These are phyloP conservation scores for Penicillium antarcticum DNA, from an alignment of 495 filamentous ascomycete genomes.

Conservation along the genomic window DNA sequence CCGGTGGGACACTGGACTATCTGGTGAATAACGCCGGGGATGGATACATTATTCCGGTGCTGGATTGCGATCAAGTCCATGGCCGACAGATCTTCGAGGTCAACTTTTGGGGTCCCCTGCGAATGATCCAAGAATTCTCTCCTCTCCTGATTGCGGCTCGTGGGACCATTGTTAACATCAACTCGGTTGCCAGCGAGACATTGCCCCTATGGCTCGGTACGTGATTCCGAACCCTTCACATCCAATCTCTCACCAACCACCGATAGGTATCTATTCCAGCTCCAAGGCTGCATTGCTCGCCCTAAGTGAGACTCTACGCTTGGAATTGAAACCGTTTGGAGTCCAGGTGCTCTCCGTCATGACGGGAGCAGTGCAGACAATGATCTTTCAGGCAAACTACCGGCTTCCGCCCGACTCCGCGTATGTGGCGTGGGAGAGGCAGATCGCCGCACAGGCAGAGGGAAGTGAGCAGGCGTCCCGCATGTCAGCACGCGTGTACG, in stretches of 20 bases:
- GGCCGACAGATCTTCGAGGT: slow-evolving; percentile 46
- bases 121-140: slow-evolving; percentile 52
- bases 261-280: slow-evolving; percentile 40
- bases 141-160: slow-evolving; percentile 45
- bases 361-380: slow-evolving; percentile 8
- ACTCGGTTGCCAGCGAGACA: slow-evolving; percentile 42
- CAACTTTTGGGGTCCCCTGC: slow-evolving; percentile 52
- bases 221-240: not conserved
- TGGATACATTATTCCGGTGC: slow-evolving; percentile 38
- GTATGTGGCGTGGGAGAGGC: slow-evolving; percentile 5
- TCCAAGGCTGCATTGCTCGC: slow-evolving; percentile 49
- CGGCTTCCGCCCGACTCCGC: slow-evolving; percentile 2
- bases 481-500: not conserved
- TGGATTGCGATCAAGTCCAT: slow-evolving; percentile 44
- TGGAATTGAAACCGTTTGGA: slow-evolving; percentile 52
- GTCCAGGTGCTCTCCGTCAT: slow-evolving; percentile 53
- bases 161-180: slow-evolving; percentile 48
- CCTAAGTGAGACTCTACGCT: slow-evolving; percentile 49
- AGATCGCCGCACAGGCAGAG: not conserved
- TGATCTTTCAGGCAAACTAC: slow-evolving; percentile 3
- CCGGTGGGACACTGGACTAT: slow-evolving; percentile 36
- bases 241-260: not conserved
- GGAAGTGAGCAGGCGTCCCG: not conserved
- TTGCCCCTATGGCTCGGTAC: slow-evolving; percentile 30
- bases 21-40: slow-evolving; percentile 57